These are phyloP conservation scores for Mycosarcoma maydis DNA, from an alignment of 1,284 basidiomycete species.

Conservation along the genomic window DNA sequence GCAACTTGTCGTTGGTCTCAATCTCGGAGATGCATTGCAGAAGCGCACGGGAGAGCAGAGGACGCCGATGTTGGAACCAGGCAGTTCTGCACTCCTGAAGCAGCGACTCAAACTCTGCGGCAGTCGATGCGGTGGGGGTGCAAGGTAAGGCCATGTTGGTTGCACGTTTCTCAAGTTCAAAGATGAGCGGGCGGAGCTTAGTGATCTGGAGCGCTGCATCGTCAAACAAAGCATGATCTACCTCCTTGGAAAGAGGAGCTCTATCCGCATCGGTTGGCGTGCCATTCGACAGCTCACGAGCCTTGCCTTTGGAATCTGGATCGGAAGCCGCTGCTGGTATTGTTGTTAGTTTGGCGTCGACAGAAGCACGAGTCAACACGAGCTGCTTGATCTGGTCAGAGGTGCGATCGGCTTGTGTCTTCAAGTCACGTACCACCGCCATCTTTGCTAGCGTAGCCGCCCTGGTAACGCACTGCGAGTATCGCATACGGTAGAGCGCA, in stretches of 20 bases:
- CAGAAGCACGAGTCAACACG: slow-evolving; percentile 1
- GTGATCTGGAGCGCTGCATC: slow-evolving; percentile 18
- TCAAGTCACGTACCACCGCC: slow-evolving; percentile 35
- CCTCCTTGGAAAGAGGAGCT: not conserved
- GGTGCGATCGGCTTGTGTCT: slow-evolving; percentile 10
- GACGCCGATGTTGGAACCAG: slow-evolving; percentile 47
- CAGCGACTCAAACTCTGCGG: slow-evolving; percentile 48
- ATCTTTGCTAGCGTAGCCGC: slow-evolving; percentile 54
- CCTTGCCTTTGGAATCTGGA: slow-evolving; percentile 22
- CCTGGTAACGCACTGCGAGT: slow-evolving; percentile 55
- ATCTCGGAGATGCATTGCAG: slow-evolving; percentile 28
- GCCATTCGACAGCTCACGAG: slow-evolving; percentile 13
- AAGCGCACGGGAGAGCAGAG: slow-evolving; percentile 34
- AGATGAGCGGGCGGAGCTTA: slow-evolving; percentile 44
- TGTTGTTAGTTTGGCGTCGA: not conserved
- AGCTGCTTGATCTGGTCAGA: slow-evolving; percentile 33
- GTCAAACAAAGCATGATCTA: slow-evolving; percentile 9
- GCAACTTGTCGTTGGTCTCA: slow-evolving; percentile 12
- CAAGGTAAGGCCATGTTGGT: slow-evolving; percentile 3
- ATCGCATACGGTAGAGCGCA: slow-evolving; percentile 58
- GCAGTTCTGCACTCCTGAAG: slow-evolving; percentile 48
- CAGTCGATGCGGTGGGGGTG: slow-evolving; percentile 17
- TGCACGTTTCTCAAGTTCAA: slow-evolving; percentile 39
- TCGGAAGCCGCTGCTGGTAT: not conserved
- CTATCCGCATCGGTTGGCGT: not conserved